Percentiles rank a stretch among this genome's conserved stretches.
Evolutionary conservation across 768 basidiomycete genomes (phyloP).

Genomic region (Hericium erinaceus): DNA sequence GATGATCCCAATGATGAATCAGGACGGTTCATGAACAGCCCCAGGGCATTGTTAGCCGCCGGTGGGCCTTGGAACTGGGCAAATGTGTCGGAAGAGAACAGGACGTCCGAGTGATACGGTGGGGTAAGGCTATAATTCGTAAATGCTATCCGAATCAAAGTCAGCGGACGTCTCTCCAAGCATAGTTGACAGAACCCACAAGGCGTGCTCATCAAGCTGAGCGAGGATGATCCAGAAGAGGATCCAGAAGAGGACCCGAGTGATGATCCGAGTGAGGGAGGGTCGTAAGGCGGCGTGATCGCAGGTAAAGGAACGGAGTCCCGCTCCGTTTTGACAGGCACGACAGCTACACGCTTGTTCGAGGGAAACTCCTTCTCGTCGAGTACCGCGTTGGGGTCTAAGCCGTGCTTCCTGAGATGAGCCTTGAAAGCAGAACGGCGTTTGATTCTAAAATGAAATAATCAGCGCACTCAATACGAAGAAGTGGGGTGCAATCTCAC

Average conservation of each 20-base stretch:
- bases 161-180: neutral
- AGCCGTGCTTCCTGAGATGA: conserved; percentile 45
- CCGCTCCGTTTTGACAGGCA: neutral
- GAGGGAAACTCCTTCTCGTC: conserved; percentile 6
- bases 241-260: neutral
- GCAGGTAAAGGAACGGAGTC: neutral
- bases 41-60: too few relatives aligned
- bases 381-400: conserved; percentile 17
- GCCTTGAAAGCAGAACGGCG: conserved; percentile 47
- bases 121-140: neutral
- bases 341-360: neutral
- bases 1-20: too few relatives aligned
- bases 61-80: too few relatives aligned
- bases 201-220: neutral
- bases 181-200: neutral
- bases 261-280: neutral
- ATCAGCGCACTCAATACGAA: neutral
- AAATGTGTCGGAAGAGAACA: neutral
- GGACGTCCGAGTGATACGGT: neutral
- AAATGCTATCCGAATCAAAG: neutral
- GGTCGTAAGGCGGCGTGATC: neutral
- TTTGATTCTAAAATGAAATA: conserved; percentile 42
- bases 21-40: too few relatives aligned
- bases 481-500: conserved; percentile 24
- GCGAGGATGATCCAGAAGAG: neutral